Evolutionary conservation across 2,329 filamentous ascomycete genomes (phyloP).

Genomic region (Aureobasidium melanogenum): DNA sequence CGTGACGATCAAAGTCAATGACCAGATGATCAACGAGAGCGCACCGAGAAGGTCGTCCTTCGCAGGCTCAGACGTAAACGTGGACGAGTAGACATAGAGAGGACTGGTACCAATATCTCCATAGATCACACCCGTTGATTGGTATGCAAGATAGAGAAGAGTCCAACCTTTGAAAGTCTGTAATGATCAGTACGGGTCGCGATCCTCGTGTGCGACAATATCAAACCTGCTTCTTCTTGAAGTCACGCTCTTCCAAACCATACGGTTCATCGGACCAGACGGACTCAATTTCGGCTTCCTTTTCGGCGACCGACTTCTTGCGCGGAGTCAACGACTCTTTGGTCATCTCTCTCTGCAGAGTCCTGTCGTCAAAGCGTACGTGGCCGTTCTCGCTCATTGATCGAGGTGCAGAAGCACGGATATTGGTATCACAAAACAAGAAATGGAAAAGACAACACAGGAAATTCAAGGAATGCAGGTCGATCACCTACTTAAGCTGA

Average conservation of each 20-base stretch:
- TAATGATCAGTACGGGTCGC: not conserved
- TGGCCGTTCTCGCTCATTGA: not conserved
- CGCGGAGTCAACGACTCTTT: not conserved
- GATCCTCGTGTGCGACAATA: not conserved
- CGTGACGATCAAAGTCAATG: slow-evolving; percentile 59
- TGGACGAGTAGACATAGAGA: slow-evolving; percentile 65
- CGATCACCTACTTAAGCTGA: slow-evolving; percentile 5
- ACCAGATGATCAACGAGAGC: slow-evolving; percentile 61
- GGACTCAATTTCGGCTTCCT: slow-evolving; percentile 9
- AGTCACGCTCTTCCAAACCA: slow-evolving; percentile 12
- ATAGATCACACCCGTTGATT: slow-evolving; percentile 59
- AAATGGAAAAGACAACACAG: not conserved
- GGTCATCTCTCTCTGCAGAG: slow-evolving; percentile 1
- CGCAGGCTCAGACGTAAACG: slow-evolving; percentile 46
- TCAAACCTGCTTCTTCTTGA: slow-evolving; percentile 12
- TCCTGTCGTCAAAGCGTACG: slow-evolving; percentile 3
- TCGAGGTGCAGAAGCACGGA: not conserved
- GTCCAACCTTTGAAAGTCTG: slow-evolving; percentile 14
- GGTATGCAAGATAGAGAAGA: slow-evolving; percentile 45
- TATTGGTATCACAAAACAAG: not conserved
- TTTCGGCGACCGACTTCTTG: slow-evolving; percentile 8
- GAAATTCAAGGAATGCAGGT: slow-evolving; percentile 1
- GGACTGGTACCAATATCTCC: slow-evolving; percentile 60
- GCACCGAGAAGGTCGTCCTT: slow-evolving; percentile 55
- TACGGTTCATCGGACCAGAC: slow-evolving; percentile 9